A percentile compares a stretch with the other conserved stretches of the same genome.
phyloP scores from a whole-genome alignment of 441 rosid genomes.

The Populus tomentosa region DNA sequence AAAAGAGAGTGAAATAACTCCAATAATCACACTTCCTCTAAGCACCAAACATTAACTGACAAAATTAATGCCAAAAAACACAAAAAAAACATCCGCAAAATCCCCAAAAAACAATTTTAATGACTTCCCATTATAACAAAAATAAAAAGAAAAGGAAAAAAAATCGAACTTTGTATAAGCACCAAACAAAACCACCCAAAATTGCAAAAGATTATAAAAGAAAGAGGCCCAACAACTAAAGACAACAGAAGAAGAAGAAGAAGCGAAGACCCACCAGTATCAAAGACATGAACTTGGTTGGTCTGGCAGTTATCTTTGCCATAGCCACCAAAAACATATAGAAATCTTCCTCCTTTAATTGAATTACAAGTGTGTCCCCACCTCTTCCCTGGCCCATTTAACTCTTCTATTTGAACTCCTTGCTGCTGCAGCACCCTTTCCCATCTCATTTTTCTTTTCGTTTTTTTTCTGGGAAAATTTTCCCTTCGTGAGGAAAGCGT shows the following conservation, averaged over 20 bases:
- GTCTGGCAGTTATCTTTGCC: slow-evolving; percentile 92
- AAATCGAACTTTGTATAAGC: slow-evolving; percentile 5
- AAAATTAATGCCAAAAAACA: slow-evolving; percentile 13
- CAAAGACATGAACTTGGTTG: slow-evolving; percentile 95
- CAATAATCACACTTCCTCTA: not conserved
- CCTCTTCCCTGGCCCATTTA: slow-evolving; percentile 83
- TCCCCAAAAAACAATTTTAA: slow-evolving; percentile 16
- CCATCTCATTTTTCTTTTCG: slow-evolving; percentile 71
- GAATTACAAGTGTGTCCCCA: slow-evolving; percentile 99
- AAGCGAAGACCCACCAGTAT: slow-evolving; percentile 57
- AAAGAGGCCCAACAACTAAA: not conserved
- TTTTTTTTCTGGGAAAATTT: not conserved
- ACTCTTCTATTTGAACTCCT: slow-evolving; percentile 28
- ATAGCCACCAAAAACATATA: slow-evolving; percentile 94
- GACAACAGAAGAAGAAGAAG: not conserved
- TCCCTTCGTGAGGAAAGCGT: not conserved
- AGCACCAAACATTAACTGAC: not conserved
- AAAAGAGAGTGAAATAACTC: not conserved
- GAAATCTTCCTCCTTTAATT: slow-evolving; percentile 73
- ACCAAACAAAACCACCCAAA: slow-evolving; percentile 15
- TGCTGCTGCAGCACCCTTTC: slow-evolving; percentile 47
- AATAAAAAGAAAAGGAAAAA: not conserved
- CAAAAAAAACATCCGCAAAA: slow-evolving; percentile 19
- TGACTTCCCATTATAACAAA: not conserved
- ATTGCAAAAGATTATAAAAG: not conserved